Conservation (phyloP, 148 eudicot genomes). For the Linanthus parryae region DNA sequence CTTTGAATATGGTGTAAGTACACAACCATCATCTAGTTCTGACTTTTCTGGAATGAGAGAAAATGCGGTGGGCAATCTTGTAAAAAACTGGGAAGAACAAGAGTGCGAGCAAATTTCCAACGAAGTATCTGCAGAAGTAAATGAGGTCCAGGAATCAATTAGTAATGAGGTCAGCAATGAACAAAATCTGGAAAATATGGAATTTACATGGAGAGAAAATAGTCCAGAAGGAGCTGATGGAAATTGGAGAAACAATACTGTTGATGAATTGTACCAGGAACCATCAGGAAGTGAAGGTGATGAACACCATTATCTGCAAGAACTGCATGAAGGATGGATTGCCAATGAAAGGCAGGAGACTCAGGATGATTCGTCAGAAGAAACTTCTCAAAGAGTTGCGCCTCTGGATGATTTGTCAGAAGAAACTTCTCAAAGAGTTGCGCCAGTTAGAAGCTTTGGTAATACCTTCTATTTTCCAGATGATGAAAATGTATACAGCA, state of each 20-base stretch:
- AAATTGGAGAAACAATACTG: conserved; percentile 19
- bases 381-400: too few relatives aligned
- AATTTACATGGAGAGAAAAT: conserved; percentile 36
- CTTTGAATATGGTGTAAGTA: too few relatives aligned
- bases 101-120: too few relatives aligned
- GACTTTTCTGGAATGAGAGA: too few relatives aligned
- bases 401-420: too few relatives aligned
- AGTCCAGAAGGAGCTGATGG: conserved; percentile 19
- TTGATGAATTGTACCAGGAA: conserved; percentile 26
- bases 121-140: too few relatives aligned
- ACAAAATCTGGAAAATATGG: conserved; percentile 4
- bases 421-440: conserved; percentile 24
- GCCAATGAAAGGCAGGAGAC: conserved; percentile 41
- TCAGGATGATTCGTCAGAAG: conserved; percentile 35
- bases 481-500: conserved; percentile 49
- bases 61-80: too few relatives aligned
- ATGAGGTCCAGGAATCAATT: not conserved
- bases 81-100: too few relatives aligned
- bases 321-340: conserved; percentile 37
- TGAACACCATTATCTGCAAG: conserved; percentile 35
- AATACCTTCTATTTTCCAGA: conserved; percentile 46
- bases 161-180: conserved; percentile 14
- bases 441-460: conserved; percentile 43
- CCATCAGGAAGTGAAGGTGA: conserved; percentile 27
- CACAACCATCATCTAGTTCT: too few relatives aligned